Conservation (phyloP, 1,139 yeast genomes). For the Lodderomyces pseudojiufengensis region DNA sequence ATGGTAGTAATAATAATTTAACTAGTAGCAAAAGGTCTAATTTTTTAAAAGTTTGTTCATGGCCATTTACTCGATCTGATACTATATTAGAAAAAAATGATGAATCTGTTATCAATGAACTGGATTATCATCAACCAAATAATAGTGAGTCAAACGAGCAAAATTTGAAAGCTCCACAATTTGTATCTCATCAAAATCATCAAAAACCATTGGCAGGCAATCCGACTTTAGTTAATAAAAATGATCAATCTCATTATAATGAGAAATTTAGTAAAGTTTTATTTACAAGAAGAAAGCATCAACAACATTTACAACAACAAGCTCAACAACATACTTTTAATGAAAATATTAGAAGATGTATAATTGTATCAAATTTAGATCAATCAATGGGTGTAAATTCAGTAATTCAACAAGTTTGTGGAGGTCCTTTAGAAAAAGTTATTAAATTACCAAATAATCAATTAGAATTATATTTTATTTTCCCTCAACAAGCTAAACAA, state of each 20-base stretch:
- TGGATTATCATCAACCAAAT: slow-evolving; percentile 1
- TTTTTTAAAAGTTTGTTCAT: slow-evolving; percentile 13
- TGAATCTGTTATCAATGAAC: background rate
- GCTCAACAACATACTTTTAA: background rate
- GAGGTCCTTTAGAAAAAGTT: slow-evolving; percentile 71
- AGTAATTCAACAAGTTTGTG: slow-evolving; percentile 56
- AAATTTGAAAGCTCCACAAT: background rate
- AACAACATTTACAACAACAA: background rate
- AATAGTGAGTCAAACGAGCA: background rate
- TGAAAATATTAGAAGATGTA: slow-evolving; percentile 10
- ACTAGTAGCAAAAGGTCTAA: slow-evolving; percentile 9
- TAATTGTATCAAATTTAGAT: slow-evolving; percentile 19
- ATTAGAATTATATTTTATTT: slow-evolving; percentile 53
- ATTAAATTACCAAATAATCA: slow-evolving; percentile 15
- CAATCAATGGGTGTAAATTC: slow-evolving; percentile 41
- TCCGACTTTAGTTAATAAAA: slow-evolving; percentile 13
- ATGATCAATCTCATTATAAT: background rate
- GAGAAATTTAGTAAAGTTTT: slow-evolving; percentile 9
- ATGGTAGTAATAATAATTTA: background rate
- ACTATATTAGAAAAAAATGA: slow-evolving; percentile 7
- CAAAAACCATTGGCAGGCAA: slow-evolving; percentile 12
- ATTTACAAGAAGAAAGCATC: slow-evolving; percentile 6
- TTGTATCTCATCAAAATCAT: background rate
- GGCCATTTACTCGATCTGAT: slow-evolving; percentile 14
- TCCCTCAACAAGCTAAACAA: slow-evolving; percentile 49